A percentile compares a stretch with the other conserved stretches of the same genome.
Conservation (phyloP, 176 grass and related monocot species). For the Ensete ventricosum region DNA sequence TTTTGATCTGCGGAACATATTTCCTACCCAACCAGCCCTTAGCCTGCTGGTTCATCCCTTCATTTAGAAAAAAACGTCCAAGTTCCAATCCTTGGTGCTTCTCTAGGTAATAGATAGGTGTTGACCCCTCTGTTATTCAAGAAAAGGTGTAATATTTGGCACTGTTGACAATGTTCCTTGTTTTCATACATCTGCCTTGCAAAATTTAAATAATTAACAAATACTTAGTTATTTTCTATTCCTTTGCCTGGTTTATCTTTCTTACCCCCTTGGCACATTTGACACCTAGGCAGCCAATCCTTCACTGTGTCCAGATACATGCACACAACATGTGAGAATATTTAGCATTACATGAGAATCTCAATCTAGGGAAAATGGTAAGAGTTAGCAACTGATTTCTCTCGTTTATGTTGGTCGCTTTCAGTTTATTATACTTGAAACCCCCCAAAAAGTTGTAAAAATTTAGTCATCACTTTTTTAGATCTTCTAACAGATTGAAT, state of each 20-base stretch:
- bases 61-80: no score
- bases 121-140: no score
- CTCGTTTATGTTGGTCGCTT: not conserved
- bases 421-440: not conserved
- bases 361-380: not conserved
- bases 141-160: not conserved
- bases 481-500: conserved; percentile 41
- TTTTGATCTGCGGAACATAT: no score
- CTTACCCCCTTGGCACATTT: not conserved
- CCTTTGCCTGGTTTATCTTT: not conserved
- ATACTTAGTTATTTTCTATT: not conserved
- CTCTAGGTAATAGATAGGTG: no score
- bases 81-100: no score
- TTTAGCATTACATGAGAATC: not conserved
- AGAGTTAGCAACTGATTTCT: not conserved
- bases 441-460: not conserved
- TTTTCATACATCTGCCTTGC: not conserved
- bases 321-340: not conserved
- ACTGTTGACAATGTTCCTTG: not conserved
- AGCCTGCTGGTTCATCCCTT: no score
- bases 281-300: not conserved
- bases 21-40: no score
- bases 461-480: not conserved
- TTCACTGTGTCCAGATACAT: not conserved
- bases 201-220: not conserved